Conservation (phyloP, 2,329 filamentous ascomycete species). For the Penicillium sp. region DNA sequence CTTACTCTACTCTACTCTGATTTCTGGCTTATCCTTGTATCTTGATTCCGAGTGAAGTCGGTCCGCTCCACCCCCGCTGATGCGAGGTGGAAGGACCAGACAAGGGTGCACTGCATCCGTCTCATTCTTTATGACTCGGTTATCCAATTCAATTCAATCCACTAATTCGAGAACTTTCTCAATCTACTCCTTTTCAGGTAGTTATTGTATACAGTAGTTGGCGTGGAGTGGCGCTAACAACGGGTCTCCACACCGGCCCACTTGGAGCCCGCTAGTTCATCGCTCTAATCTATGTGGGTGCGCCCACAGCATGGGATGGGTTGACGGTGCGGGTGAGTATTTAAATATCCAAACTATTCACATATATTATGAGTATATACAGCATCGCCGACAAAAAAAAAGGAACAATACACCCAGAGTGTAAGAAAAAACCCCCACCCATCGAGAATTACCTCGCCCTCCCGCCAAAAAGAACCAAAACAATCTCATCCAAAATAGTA, state of each 20-base stretch:
- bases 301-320: too few species aligned
- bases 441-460: conserved; percentile 10
- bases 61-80: too few species aligned
- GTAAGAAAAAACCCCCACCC: background rate
- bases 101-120: background rate
- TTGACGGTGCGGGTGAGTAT: too few species aligned
- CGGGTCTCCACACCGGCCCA: conserved; percentile 21
- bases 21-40: background rate
- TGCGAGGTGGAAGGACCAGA: background rate
- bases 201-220: background rate
- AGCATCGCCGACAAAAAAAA: background rate
- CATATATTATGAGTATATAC: conserved; percentile 13
- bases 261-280: conserved; percentile 1
- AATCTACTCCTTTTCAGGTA: background rate
- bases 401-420: too few species aligned
- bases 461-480: conserved; percentile 65
- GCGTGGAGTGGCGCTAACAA: conserved; percentile 5
- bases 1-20: background rate
- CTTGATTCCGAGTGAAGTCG: too few species aligned
- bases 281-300: background rate
- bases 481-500: conserved; percentile 72
- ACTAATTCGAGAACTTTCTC: conserved; percentile 2
- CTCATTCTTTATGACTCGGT: conserved; percentile 14
- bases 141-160: background rate
- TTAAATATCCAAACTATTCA: too few species aligned